Evolutionary conservation across 2,329 filamentous ascomycete genomes (phyloP).

Genomic region (Periconia macrospinosa): DNA sequence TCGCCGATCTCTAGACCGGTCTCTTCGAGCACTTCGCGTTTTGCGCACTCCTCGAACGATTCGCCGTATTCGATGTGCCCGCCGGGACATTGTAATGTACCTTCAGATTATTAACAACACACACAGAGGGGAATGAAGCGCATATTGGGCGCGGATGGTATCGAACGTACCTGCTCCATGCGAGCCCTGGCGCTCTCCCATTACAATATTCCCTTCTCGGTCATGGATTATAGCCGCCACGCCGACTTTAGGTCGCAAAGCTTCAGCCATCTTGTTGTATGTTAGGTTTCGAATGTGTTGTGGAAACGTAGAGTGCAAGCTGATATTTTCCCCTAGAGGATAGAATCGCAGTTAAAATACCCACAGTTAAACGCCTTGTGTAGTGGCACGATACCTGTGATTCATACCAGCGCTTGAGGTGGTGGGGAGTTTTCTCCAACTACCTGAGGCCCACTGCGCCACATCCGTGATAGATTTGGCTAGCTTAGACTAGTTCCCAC

Average conservation of each 20-base stretch:
- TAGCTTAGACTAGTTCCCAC: too few relatives aligned
- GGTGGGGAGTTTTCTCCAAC: too few relatives aligned
- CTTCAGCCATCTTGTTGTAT: constrained; percentile 17
- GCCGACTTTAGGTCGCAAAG: constrained; percentile 46
- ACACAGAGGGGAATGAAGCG: not conserved
- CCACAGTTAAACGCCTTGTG: too few relatives aligned
- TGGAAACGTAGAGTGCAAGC: not conserved
- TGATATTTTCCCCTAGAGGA: too few relatives aligned
- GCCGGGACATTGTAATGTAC: constrained; percentile 69
- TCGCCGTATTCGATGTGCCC: constrained; percentile 76
- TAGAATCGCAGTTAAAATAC: too few relatives aligned
- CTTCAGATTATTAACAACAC: constrained; percentile 33
- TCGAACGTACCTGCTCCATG: constrained; percentile 47
- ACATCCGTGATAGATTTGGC: too few relatives aligned
- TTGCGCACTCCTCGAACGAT: constrained; percentile 62
- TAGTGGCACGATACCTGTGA: too few relatives aligned
- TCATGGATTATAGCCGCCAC: constrained; percentile 54
- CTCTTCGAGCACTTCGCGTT: constrained; percentile 70
- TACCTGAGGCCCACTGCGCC: too few relatives aligned
- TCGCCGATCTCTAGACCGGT: constrained; percentile 60
- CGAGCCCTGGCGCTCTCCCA: constrained; percentile 52
- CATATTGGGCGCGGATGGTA: not conserved
- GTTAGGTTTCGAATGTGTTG: not conserved
- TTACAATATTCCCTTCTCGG: constrained; percentile 46
- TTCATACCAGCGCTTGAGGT: too few relatives aligned